A percentile compares a stretch with the other conserved stretches of the same genome.
These are phyloP conservation scores for Paramyrothecium roridum DNA, from an alignment of 2,329 filamentous ascomycete genomes.

Conservation along the genomic window DNA sequence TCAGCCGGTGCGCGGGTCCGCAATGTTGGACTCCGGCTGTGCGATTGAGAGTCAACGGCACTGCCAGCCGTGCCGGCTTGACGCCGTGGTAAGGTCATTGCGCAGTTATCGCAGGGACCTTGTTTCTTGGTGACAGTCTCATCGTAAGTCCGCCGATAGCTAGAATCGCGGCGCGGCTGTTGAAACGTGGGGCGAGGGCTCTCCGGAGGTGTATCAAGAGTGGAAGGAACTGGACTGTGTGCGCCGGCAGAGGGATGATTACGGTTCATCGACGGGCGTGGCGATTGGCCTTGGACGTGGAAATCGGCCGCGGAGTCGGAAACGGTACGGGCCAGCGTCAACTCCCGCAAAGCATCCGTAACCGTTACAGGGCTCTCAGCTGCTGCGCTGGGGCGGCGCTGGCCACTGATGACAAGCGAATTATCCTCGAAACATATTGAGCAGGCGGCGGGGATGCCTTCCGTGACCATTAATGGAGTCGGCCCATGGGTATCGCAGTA, in stretches of 20 bases:
- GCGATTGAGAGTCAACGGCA: conserved; percentile 24
- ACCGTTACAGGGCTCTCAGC: conserved; percentile 32
- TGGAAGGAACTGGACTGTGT: conserved; percentile 32
- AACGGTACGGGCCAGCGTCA: conserved; percentile 42
- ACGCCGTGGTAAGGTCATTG: conserved; percentile 55
- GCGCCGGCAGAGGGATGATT: conserved; percentile 29
- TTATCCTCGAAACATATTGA: conserved; percentile 52
- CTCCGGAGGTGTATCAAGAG: conserved; percentile 55
- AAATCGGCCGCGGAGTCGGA: conserved; percentile 42
- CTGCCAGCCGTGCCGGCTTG: conserved; percentile 22
- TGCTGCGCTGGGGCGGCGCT: conserved; percentile 29
- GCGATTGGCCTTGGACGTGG: conserved; percentile 32
- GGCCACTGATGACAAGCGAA: conserved; percentile 26
- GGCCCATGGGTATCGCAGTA: conserved; percentile 70
- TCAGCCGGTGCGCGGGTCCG: conserved; percentile 60
- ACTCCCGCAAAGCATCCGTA: conserved; percentile 43
- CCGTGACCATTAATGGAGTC: conserved; percentile 67
- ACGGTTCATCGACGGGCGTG: conserved; percentile 38
- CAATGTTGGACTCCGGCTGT: conserved; percentile 52
- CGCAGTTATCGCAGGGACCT: conserved; percentile 66
- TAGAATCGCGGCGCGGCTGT: conserved; percentile 49
- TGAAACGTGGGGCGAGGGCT: conserved; percentile 46
- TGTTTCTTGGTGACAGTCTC: conserved; percentile 62
- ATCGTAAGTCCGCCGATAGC: conserved; percentile 61
- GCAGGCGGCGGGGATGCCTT: conserved; percentile 61